Conservation (phyloP, 441 rosid species). For the Gossypium laxum region DNA sequence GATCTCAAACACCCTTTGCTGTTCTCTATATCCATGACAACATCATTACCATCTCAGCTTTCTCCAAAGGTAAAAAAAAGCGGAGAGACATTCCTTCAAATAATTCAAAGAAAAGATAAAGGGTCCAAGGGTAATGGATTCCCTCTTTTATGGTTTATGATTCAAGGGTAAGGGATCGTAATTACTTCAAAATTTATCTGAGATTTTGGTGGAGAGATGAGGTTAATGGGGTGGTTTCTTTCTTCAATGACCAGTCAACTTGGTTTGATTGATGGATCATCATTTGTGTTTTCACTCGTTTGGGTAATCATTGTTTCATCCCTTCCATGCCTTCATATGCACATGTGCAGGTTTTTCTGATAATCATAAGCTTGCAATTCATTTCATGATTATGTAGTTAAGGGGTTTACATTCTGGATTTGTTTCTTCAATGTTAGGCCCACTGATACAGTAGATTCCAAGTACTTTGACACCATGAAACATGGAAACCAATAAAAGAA, state of each 20-base stretch:
- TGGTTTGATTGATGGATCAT: neutral
- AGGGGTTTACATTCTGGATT: too few species aligned
- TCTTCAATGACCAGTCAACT: slow-evolving; percentile 19
- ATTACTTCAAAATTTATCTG: too few species aligned
- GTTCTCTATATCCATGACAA: slow-evolving; percentile 44
- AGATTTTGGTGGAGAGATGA: too few species aligned
- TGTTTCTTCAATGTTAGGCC: too few species aligned
- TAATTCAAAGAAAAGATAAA: slow-evolving; percentile 18
- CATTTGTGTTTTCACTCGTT: slow-evolving; percentile 14
- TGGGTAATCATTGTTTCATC: slow-evolving; percentile 6
- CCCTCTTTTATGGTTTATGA: neutral
- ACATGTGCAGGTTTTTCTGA: neutral
- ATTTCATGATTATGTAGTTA: too few species aligned
- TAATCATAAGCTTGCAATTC: too few species aligned
- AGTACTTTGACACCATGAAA: too few species aligned
- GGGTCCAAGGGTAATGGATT: slow-evolving; percentile 9
- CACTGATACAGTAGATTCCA: too few species aligned
- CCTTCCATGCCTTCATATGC: neutral
- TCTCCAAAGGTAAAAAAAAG: slow-evolving; percentile 26
- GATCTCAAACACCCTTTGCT: slow-evolving; percentile 29
- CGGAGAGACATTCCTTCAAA: slow-evolving; percentile 28
- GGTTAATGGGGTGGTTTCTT: neutral
- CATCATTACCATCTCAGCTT: slow-evolving; percentile 47
- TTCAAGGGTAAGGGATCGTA: slow-evolving; percentile 1
- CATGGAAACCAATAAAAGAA: too few species aligned